These are phyloP conservation scores for Keithomyces neogunnii DNA, from an alignment of 2,329 filamentous ascomycete genomes.

Conservation along the genomic window DNA sequence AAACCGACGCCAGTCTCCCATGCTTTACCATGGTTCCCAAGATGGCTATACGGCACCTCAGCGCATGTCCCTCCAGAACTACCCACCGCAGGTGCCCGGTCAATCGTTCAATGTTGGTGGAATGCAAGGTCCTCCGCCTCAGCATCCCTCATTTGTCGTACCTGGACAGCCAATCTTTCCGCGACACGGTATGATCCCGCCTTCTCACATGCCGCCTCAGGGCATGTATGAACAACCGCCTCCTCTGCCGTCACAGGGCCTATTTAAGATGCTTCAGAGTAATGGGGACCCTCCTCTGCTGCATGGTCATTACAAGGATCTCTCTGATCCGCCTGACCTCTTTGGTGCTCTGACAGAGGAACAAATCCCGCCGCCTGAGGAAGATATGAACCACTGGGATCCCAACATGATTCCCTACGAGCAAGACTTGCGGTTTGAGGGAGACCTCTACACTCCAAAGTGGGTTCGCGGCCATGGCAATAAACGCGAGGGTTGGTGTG, in stretches of 20 bases:
- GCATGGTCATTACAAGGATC: conserved; percentile 62
- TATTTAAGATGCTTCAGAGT: conserved; percentile 67
- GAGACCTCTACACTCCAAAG: conserved; percentile 73
- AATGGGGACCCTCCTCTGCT: conserved; percentile 61
- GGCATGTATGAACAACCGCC: conserved; percentile 51
- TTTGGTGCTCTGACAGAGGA: conserved; percentile 69
- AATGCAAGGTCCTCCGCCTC: conserved; percentile 29
- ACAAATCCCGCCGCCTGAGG: conserved; percentile 63
- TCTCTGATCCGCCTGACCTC: conserved; percentile 68
- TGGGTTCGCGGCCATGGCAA: conserved; percentile 83
- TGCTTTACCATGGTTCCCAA: conserved; percentile 52
- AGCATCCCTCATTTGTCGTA: conserved; percentile 39
- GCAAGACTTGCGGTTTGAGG: conserved; percentile 69
- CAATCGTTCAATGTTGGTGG: conserved; percentile 43
- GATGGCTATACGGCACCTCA: conserved; percentile 51
- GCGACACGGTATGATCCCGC: conserved; percentile 51
- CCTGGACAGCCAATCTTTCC: conserved; percentile 41
- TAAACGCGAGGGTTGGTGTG: conserved; percentile 84
- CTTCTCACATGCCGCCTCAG: conserved; percentile 37
- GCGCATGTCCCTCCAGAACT: conserved; percentile 40
- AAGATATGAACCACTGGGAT: conserved; percentile 74
- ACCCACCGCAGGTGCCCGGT: conserved; percentile 23
- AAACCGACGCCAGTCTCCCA: conserved; percentile 48
- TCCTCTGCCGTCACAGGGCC: conserved; percentile 58
- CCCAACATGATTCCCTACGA: conserved; percentile 69